Base-by-base conservation (phyloP, 1,284 basidiomycete genomes). In the Cryptococcus sp. region DNA sequence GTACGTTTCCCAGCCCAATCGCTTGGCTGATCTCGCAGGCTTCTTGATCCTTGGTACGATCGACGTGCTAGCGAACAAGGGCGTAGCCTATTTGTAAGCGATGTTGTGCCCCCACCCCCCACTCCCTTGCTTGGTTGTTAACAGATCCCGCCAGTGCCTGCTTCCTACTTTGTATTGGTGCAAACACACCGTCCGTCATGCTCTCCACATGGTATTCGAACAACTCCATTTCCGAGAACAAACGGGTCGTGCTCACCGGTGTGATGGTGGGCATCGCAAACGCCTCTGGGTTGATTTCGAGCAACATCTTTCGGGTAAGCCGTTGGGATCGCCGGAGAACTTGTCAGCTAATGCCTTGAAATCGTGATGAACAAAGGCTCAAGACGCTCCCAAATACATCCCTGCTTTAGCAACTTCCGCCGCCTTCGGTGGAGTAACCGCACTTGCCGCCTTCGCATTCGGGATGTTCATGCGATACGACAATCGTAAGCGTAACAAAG, bases 1-100 rank as follows among this genome's bases (percentile, higher is more conserved):
- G 50, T 52, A 41, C 23, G 50, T 39, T 15, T 11, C 10, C 40
- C 15, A 17, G 22, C 17, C 5, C 50, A 40, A 6, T 13, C 15
- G 38, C 17, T 17, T 23, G 11, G 13, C 39, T 20, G 7, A n/a
- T 22, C 42, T 85, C 27, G 61, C 81, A 42, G 84, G 84, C 3
- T 85, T 84, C 71, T 77, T 85, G 61, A 75, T 85, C 45, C 77
- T 84, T 41, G 81, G 81, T n/a, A 77, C 77, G 22, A 81, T 84
- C 49, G 75, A 83, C 59, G 74, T 78, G 10, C 50, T 80, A 39
- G 65, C 64, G 15, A 67, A 81, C 58, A 76, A 78, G 48, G 70
- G 74, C 47, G 74, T 80, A 16, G 82, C 82, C 19, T 84, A 84
- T 68, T 84, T 84, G 59, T 67, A 81, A 82, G 25, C 82, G 80